phyloP scores from a whole-genome alignment of 75 land plant genomes.

The Sequoia sempervirens region DNA sequence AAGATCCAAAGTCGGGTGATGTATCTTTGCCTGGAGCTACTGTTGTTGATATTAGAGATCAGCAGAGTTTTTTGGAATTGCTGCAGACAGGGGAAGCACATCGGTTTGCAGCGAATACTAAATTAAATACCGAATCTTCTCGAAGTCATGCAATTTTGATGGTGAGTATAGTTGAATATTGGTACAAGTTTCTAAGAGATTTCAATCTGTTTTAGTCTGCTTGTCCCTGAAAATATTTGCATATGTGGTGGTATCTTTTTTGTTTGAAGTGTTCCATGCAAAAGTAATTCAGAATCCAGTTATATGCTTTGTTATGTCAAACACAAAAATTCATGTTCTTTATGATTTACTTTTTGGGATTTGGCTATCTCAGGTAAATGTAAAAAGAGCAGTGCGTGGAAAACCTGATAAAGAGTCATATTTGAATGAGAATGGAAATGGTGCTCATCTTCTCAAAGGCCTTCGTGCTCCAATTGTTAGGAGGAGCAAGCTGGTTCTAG shows the following conservation, averaged over 20 bases:
- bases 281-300: not conserved
- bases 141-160: constrained; percentile 97
- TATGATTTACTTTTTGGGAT: not conserved
- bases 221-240: not conserved
- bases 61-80: constrained; percentile 76
- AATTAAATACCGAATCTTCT: constrained; percentile 97
- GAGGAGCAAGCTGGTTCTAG: constrained; percentile 83
- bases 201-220: not conserved
- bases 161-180: constrained; percentile 36
- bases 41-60: constrained; percentile 73
- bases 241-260: not conserved
- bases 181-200: not conserved
- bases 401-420: constrained; percentile 41
- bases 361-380: constrained; percentile 61
- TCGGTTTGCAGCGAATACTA: constrained; percentile 96
- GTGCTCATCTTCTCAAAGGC: constrained; percentile 33
- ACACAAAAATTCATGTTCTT: not conserved
- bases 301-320: not conserved
- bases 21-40: constrained; percentile 97
- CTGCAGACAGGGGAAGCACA: constrained; percentile 87
- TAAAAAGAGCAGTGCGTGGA: constrained; percentile 59
- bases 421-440: constrained; percentile 57
- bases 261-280: not conserved
- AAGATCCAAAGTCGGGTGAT: constrained; percentile 96
- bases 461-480: constrained; percentile 65